A percentile compares a stretch with the other conserved stretches of the same genome.
Conservation (phyloP, 805 yeast species). For the Isabelozyma gotoi region DNA sequence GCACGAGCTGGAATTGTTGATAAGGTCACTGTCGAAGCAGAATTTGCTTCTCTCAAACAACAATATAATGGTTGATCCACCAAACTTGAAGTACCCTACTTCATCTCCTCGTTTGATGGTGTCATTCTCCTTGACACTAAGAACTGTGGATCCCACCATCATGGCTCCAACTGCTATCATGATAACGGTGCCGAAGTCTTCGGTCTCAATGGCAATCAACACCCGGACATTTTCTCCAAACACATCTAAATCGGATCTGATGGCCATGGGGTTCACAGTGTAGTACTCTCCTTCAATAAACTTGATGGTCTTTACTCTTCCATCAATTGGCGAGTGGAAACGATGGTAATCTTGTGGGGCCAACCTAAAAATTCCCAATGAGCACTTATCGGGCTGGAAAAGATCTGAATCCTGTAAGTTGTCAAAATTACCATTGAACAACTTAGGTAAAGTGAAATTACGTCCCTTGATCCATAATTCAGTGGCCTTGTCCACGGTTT, state of each 20-base stretch:
- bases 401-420: conserved; percentile 39
- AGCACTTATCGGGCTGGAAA: conserved; percentile 42
- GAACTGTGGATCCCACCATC: conserved; percentile 94
- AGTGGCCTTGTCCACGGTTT: conserved; percentile 58
- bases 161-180: conserved; percentile 92
- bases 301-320: conserved; percentile 62
- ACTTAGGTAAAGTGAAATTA: conserved; percentile 63
- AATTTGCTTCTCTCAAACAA: conserved; percentile 55
- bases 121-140: conserved; percentile 65
- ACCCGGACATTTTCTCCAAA: conserved; percentile 89
- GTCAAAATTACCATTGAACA: conserved; percentile 50
- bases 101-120: conserved; percentile 70
- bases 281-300: conserved; percentile 87
- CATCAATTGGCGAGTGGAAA: conserved; percentile 86
- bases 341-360: conserved; percentile 98
- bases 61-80: conserved; percentile 84
- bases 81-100: conserved; percentile 92
- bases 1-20: conserved; percentile 61
- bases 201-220: conserved; percentile 72
- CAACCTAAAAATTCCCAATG: conserved; percentile 77
- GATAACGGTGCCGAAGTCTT: conserved; percentile 73
- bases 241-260: conserved; percentile 83
- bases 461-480: conserved; percentile 88
- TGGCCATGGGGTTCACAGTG: conserved; percentile 97
- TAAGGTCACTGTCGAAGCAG: conserved; percentile 71